phyloP scores from a whole-genome alignment of 768 basidiomycete genomes.

The Austroboletus festivus region DNA sequence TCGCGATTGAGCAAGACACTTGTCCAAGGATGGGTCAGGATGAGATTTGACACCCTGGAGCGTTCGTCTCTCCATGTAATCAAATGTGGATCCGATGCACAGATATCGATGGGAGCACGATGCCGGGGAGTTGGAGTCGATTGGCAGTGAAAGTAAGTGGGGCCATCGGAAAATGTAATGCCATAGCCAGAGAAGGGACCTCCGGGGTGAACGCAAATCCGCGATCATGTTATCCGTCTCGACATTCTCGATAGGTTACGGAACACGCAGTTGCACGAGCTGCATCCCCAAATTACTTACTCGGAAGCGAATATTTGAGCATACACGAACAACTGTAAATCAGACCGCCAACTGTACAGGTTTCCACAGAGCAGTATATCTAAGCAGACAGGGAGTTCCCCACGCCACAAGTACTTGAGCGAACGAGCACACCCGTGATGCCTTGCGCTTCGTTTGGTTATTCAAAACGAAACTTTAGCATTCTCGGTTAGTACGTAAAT shows the following conservation, averaged over 20 bases:
- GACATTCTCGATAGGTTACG: background rate
- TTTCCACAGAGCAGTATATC: no score
- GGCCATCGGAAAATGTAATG: background rate
- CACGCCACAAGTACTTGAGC: no score
- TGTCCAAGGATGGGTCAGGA: slow-evolving; percentile 15
- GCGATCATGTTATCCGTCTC: background rate
- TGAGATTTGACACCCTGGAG: background rate
- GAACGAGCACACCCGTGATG: no score
- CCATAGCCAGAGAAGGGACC: background rate
- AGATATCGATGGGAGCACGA: background rate
- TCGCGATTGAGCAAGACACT: slow-evolving; percentile 1
- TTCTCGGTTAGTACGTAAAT: no score
- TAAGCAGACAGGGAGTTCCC: no score
- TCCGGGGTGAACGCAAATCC: background rate
- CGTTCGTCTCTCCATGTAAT: slow-evolving; percentile 2
- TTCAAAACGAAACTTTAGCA: no score
- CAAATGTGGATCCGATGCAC: background rate
- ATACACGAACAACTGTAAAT: no score
- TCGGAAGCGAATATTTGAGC: no score
- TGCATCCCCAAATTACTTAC: no score
- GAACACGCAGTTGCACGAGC: background rate
- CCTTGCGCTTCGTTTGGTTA: no score
- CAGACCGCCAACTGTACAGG: no score
- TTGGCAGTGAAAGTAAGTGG: background rate
- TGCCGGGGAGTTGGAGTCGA: slow-evolving; percentile 3